phyloP scores from a whole-genome alignment of 83 land plant species.

The Larix sibirica region DNA sequence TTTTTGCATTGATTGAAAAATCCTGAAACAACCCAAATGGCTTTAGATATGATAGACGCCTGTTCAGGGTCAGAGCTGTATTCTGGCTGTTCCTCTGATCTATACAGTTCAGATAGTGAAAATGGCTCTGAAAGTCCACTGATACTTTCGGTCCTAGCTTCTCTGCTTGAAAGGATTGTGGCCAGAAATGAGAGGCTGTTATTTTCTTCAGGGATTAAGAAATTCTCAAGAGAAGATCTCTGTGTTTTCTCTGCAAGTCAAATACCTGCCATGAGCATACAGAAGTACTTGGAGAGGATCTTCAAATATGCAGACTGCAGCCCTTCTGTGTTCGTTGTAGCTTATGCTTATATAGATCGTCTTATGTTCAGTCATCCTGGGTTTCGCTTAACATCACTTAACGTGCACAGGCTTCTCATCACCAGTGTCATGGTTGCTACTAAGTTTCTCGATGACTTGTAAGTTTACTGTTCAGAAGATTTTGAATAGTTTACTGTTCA shows the following conservation, averaged over 20 bases:
- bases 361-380: slow-evolving; percentile 29
- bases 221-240: slow-evolving; percentile 12
- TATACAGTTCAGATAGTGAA: slow-evolving; percentile 26
- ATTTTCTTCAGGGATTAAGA: neutral
- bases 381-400: slow-evolving; percentile 47
- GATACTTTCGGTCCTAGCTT: slow-evolving; percentile 55
- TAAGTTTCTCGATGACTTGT: slow-evolving; percentile 26
- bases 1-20: too few species aligned
- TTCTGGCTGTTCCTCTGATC: slow-evolving; percentile 22
- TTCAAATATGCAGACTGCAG: slow-evolving; percentile 74
- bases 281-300: slow-evolving; percentile 65
- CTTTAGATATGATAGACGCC: too few species aligned
- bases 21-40: too few species aligned
- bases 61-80: too few species aligned
- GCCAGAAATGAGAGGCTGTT: slow-evolving; percentile 33
- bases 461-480: neutral
- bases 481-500: neutral
- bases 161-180: slow-evolving; percentile 58
- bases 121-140: slow-evolving; percentile 30
- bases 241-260: slow-evolving; percentile 45
- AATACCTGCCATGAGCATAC: slow-evolving; percentile 51
- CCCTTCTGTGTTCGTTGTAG: slow-evolving; percentile 70
- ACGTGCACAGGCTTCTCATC: slow-evolving; percentile 71
- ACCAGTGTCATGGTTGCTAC: slow-evolving; percentile 83
- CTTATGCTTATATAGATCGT: slow-evolving; percentile 56